phyloP scores from a whole-genome alignment of 495 filamentous ascomycete species.

The Cercophora samala region DNA sequence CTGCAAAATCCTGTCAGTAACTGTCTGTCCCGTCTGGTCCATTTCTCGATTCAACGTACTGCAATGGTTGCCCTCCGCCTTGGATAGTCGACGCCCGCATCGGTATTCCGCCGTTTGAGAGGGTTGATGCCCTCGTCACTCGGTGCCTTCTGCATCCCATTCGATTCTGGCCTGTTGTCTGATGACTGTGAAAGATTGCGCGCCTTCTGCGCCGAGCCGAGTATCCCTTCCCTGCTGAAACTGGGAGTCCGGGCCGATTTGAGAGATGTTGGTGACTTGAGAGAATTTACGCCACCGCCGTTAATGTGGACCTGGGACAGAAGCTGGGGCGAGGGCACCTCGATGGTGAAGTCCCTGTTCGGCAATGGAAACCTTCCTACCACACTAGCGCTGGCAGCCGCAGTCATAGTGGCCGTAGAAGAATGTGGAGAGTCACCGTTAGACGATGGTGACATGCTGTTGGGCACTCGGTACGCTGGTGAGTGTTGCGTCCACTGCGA shows the following conservation, averaged over 20 bases:
- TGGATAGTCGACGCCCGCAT: slow-evolving; percentile 64
- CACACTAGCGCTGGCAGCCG: slow-evolving; percentile 32
- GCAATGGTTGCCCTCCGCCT: slow-evolving; percentile 69
- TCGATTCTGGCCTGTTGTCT: slow-evolving; percentile 43
- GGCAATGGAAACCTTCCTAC: slow-evolving; percentile 44
- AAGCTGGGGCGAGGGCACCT: slow-evolving; percentile 45
- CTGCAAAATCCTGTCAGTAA: slow-evolving; percentile 44
- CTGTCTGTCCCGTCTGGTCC: slow-evolving; percentile 1
- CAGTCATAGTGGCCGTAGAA: slow-evolving; percentile 37
- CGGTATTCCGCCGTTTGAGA: slow-evolving; percentile 62
- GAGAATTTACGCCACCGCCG: slow-evolving; percentile 41
- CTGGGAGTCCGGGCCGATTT: slow-evolving; percentile 46
- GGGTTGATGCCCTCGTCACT: slow-evolving; percentile 54
- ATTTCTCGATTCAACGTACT: slow-evolving; percentile 44
- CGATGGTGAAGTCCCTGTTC: slow-evolving; percentile 48
- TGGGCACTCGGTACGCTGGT: slow-evolving; percentile 17
- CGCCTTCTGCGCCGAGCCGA: slow-evolving; percentile 56
- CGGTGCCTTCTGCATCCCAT: slow-evolving; percentile 45
- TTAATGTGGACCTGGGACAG: slow-evolving; percentile 19
- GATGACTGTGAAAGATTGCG: slow-evolving; percentile 53
- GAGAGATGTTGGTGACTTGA: slow-evolving; percentile 51
- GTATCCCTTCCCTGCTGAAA: slow-evolving; percentile 56
- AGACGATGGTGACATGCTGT: slow-evolving; percentile 49
- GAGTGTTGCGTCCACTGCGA: not conserved
- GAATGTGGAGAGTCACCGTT: slow-evolving; percentile 51